Conservation (phyloP, 164 flowering plant genomes). For the Tetrastigma voinierianum region DNA sequence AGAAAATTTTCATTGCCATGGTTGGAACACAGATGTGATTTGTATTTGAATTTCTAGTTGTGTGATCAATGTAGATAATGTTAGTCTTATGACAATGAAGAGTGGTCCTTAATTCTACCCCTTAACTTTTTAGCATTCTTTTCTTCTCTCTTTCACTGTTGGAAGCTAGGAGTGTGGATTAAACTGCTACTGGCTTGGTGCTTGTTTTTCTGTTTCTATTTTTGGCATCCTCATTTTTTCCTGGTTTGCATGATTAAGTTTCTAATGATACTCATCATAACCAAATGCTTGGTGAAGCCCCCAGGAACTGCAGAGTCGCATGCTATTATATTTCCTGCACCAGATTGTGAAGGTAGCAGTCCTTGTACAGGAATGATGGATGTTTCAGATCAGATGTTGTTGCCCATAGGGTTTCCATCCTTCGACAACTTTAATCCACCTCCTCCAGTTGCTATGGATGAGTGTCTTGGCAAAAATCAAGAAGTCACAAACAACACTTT, state of each 20-base stretch:
- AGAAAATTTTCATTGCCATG: background rate
- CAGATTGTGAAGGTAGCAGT: constrained; percentile 71
- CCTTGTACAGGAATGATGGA: constrained; percentile 72
- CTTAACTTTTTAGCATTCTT: background rate
- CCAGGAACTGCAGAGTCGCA: constrained; percentile 96
- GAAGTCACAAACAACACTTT: constrained; percentile 36
- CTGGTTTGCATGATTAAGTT: background rate
- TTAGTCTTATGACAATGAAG: background rate
- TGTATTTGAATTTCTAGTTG: background rate
- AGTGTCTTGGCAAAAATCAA: constrained; percentile 47
- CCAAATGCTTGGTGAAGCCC: constrained; percentile 57
- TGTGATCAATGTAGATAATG: background rate
- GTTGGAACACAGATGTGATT: background rate
- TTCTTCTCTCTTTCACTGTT: background rate
- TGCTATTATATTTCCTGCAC: constrained; percentile 56
- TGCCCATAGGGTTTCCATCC: constrained; percentile 58
- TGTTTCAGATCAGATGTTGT: constrained; percentile 71
- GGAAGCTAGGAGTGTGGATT: background rate
- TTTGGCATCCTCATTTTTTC: background rate
- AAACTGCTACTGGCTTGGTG: no score
- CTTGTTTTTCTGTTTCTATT: background rate
- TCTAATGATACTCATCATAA: constrained; percentile 11
- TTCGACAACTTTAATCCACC: constrained; percentile 64
- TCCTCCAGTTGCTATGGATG: constrained; percentile 48
- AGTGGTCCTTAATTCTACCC: background rate